Base-by-base conservation (phyloP, 148 eudicot species). In the Rhododendron ovatum region DNA sequence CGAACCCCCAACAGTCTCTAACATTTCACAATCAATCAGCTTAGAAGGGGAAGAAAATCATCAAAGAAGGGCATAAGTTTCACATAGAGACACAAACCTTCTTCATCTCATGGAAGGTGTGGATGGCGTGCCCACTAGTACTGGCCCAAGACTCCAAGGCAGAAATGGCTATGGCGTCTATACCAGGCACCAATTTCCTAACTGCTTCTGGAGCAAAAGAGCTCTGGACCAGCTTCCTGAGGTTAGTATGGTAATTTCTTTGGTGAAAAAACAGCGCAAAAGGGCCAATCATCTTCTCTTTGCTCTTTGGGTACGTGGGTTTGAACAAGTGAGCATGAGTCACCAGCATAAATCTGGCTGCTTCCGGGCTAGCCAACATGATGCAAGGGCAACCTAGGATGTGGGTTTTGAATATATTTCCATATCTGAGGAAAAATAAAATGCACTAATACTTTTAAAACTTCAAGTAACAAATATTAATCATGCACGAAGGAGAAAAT, bases 301-400 rank as follows among this genome's bases (percentile, higher is more conserved):
- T 96, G 84, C 96, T 93, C 89, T 91, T 94, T 10, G 98, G 98
- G 85, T 96, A 96, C 0, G 95, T 95, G 1, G 98, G 98, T 87
- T 91, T 96, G 89, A 96, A 96, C 92, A 93, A 91, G 84, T 84
- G 94, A 24, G 98, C 92, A 69, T 93, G 91, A 81, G 97, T 91
- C 87, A 94, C 91, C 53, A 96, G 82, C 86, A 96, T 95, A 67
- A 91, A 93, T 45, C 89, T 89, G 3, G 91, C 87, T 0, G 98
- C 97, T 80, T 95, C 98, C 0, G 96, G 98, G 85, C 91, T 92
- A 9, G 96, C 94, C 78, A 96, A 35, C 99, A 94, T 95, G 65
- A 95, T 88, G 85, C 98, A 96, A 39, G 96, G 98, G 78, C 92
- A 95, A 24, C 99, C 99, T 63, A 95, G 91, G 82, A 96, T 90